Evolutionary conservation across 2,329 filamentous ascomycete genomes (phyloP).

Genomic region (Stagonosporopsis tanaceti): DNA sequence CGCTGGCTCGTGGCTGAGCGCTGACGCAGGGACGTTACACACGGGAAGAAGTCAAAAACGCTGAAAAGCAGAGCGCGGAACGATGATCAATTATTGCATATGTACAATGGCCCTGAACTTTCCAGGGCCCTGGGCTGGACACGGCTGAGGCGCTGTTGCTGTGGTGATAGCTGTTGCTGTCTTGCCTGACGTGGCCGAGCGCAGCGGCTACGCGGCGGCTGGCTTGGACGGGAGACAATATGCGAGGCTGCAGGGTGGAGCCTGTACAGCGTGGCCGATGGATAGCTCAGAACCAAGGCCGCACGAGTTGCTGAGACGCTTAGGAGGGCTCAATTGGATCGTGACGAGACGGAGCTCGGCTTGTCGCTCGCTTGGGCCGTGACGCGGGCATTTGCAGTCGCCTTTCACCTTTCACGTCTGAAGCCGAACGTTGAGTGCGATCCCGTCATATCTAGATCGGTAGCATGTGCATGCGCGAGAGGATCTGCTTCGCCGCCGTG

Average conservation of each 20-base stretch:
- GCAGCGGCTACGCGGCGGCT: conserved; percentile 25
- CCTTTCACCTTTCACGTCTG: background rate
- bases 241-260: background rate
- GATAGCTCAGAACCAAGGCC: conserved; percentile 4
- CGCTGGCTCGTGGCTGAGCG: conserved; percentile 7
- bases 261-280: background rate
- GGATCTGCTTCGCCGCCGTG: conserved; percentile 5
- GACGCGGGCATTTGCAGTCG: background rate
- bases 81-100: conserved; percentile 27
- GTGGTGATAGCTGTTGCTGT: conserved; percentile 37
- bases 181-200: conserved; percentile 39
- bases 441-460: background rate
- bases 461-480: background rate
- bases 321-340: background rate
- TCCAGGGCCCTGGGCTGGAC: conserved; percentile 16
- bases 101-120: conserved; percentile 30
- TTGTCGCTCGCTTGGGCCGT: background rate
- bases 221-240: conserved; percentile 9
- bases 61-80: conserved; percentile 2
- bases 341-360: conserved; percentile 7
- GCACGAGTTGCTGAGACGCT: background rate
- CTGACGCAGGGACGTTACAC: conserved; percentile 2
- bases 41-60: conserved; percentile 7
- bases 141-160: conserved; percentile 40
- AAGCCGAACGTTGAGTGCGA: background rate